These are phyloP conservation scores for Marsdenia floribunda DNA, from an alignment of 257 asterid species.

Conservation along the genomic window DNA sequence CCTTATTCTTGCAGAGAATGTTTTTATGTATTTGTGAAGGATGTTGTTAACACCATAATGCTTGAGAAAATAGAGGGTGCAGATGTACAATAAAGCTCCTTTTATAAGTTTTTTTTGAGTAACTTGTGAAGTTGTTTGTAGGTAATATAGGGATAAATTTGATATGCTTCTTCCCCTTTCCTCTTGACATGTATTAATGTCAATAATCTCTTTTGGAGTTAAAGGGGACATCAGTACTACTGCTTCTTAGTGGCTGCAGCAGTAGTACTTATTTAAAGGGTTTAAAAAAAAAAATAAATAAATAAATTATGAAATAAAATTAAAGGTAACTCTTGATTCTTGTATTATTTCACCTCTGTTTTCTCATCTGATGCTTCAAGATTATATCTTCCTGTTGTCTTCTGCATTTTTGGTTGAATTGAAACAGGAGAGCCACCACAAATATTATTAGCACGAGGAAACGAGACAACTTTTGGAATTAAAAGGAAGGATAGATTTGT, in stretches of 20 bases:
- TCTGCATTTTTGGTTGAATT: not conserved
- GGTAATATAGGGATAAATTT: not conserved
- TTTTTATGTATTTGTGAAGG: conserved; percentile 54
- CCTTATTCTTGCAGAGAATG: conserved; percentile 63
- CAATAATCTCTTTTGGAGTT: not conserved
- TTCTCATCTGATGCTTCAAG: not conserved
- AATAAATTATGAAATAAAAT: not conserved
- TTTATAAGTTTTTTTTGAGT: not conserved
- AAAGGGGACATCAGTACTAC: not conserved
- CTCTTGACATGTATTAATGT: not conserved
- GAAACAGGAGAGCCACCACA: not conserved
- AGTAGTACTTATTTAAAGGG: not conserved
- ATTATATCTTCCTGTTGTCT: not conserved
- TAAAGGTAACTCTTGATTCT: not conserved
- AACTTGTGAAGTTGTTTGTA: not conserved
- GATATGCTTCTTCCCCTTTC: not conserved
- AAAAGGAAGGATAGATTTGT: too few relatives aligned
- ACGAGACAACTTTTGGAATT: not conserved
- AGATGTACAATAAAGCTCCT: not conserved
- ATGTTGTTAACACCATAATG: conserved; percentile 40
- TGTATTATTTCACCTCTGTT: not conserved
- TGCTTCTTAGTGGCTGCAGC: not conserved
- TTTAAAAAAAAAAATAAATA: not conserved
- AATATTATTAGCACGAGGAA: not conserved
- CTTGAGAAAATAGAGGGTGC: conserved; percentile 24